Conservation (phyloP, 208 protist species). For the Trypanosoma grayi region DNA sequence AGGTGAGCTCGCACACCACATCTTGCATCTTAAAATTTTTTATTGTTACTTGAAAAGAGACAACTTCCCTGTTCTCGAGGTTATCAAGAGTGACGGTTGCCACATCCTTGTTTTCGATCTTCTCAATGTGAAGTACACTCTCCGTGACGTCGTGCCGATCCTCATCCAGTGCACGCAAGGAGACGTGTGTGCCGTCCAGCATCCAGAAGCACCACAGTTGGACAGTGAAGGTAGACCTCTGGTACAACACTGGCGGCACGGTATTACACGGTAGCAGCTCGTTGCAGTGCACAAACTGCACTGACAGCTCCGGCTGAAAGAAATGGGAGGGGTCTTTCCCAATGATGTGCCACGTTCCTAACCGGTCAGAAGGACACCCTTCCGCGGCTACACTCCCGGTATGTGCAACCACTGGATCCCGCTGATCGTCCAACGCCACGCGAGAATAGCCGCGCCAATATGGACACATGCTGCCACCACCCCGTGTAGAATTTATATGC, state of each 20-base stretch:
- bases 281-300: conserved; percentile 2
- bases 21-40: conserved; percentile 10
- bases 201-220: conserved; percentile 24
- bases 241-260: conserved; percentile 8
- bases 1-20: conserved; percentile 12
- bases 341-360: conserved; percentile 8
- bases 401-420: neutral
- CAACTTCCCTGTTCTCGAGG: neutral
- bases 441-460: neutral
- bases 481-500: neutral
- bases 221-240: conserved; percentile 9
- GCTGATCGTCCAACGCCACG: neutral
- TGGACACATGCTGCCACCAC: neutral
- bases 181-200: neutral
- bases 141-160: conserved; percentile 11
- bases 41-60: conserved; percentile 4
- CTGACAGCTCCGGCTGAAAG: conserved; percentile 15
- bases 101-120: neutral
- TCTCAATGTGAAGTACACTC: conserved; percentile 1
- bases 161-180: conserved; percentile 10
- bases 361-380: neutral
- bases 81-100: neutral
- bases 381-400: neutral
- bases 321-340: conserved; percentile 14
- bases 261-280: neutral